Evolutionary conservation across 768 basidiomycete genomes (phyloP).

Genomic region (Fomitopsis pulvina): DNA sequence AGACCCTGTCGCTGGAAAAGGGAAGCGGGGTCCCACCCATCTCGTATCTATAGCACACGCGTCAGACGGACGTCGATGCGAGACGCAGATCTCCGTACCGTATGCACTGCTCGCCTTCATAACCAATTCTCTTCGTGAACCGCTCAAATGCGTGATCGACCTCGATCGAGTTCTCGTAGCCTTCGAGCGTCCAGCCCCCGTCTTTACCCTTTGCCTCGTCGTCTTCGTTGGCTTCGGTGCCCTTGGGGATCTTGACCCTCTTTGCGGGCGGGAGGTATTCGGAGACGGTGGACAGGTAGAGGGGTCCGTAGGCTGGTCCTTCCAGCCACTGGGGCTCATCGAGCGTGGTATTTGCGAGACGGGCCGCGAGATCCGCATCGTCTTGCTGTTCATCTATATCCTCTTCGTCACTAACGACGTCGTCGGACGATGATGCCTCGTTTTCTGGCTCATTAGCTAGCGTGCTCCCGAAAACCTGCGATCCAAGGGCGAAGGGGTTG

Average conservation of each 20-base stretch:
- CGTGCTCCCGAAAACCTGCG: constrained; percentile 53
- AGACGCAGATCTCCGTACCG: constrained; percentile 44
- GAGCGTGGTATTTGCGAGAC: constrained; percentile 48
- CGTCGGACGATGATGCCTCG: constrained; percentile 31
- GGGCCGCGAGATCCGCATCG: constrained; percentile 48
- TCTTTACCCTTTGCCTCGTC: constrained; percentile 38
- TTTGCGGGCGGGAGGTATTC: constrained; percentile 64
- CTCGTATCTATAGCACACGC: constrained; percentile 64
- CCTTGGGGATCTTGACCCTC: constrained; percentile 39
- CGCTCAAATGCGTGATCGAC: constrained; percentile 83
- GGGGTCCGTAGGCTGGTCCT: constrained; percentile 57
- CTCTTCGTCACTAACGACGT: constrained; percentile 22
- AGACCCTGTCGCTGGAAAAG: constrained; percentile 73
- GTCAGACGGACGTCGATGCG: neutral
- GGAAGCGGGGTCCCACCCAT: constrained; percentile 80
- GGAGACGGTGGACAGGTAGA: constrained; percentile 68
- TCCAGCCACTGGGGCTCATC: constrained; percentile 59
- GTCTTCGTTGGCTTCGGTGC: constrained; percentile 33
- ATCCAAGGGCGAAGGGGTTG: constrained; percentile 49
- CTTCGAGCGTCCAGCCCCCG: constrained; percentile 58
- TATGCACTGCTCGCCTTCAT: constrained; percentile 79
- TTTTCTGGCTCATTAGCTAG: constrained; percentile 15
- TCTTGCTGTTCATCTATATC: constrained; percentile 21
- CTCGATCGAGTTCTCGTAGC: constrained; percentile 74
- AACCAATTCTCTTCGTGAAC: constrained; percentile 66